These are phyloP conservation scores for Ustilago crameri DNA, from an alignment of 1,284 basidiomycete genomes.

Conservation along the genomic window DNA sequence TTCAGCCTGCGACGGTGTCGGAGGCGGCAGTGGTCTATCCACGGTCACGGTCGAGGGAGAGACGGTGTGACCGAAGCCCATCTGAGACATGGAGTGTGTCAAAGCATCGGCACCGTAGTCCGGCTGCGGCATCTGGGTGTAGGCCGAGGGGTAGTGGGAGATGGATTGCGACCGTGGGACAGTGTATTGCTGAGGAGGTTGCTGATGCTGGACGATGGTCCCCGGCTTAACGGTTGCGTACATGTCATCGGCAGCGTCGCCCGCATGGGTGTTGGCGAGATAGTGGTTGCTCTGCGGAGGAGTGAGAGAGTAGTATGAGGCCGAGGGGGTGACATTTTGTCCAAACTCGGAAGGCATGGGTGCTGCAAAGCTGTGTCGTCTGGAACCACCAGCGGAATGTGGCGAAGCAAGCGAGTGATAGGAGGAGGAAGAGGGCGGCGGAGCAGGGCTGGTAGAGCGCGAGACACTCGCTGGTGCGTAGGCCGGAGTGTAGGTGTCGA, in stretches of 20 bases:
- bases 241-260: constrained; percentile 25
- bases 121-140: constrained; percentile 33
- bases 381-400: constrained; percentile 13
- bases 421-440: constrained; percentile 27
- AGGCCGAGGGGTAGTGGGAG: constrained; percentile 27
- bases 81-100: constrained; percentile 36
- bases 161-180: constrained; percentile 41
- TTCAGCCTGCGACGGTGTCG: constrained; percentile 16
- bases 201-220: constrained; percentile 5
- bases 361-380: constrained; percentile 32
- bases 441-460: constrained; percentile 51
- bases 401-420: constrained; percentile 19
- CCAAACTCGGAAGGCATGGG: constrained; percentile 31
- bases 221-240: constrained; percentile 42
- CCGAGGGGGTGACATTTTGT: constrained; percentile 29
- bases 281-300: constrained; percentile 41
- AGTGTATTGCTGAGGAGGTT: constrained; percentile 18
- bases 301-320: constrained; percentile 43
- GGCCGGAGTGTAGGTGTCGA: constrained; percentile 60
- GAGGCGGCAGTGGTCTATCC: constrained; percentile 28
- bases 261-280: constrained; percentile 7
- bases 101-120: constrained; percentile 43
- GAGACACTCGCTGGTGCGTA: constrained; percentile 57
- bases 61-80: constrained; percentile 32
- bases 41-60: constrained; percentile 2